These are phyloP conservation scores for Fusarium dlaminii DNA, from an alignment of 2,329 filamentous ascomycete genomes.

Conservation along the genomic window DNA sequence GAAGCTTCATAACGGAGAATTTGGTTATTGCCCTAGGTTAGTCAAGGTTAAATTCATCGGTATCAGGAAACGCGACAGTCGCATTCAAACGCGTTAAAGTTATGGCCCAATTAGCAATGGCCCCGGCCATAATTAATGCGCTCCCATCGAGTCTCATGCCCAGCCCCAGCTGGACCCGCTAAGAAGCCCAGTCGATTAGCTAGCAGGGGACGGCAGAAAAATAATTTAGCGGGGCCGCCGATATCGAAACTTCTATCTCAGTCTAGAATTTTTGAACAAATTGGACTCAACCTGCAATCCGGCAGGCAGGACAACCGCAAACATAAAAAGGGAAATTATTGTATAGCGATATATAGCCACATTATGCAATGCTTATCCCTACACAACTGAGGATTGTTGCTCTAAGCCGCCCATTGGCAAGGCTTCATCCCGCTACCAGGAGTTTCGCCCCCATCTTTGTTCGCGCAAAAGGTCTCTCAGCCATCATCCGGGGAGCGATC, in stretches of 20 bases:
- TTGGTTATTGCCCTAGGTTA: not conserved
- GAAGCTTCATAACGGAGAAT: not conserved
- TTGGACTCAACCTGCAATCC: not conserved
- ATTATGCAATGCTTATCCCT: constrained; percentile 44
- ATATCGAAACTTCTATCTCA: constrained; percentile 19
- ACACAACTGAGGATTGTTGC: constrained; percentile 34
- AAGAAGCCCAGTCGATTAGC: constrained; percentile 4
- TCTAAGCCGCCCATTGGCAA: constrained; percentile 30
- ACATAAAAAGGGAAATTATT: not conserved
- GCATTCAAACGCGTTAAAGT: constrained; percentile 32
- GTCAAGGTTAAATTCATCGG: constrained; percentile 13
- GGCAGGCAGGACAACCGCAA: not conserved
- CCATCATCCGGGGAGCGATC: constrained; percentile 74
- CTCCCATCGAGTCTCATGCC: constrained; percentile 33
- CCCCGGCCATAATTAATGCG: not conserved
- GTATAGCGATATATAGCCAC: not conserved
- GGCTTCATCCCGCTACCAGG: not conserved
- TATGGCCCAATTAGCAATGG: constrained; percentile 20
- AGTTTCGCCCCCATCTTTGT: constrained; percentile 28
- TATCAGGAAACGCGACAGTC: constrained; percentile 32
- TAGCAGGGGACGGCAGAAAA: constrained; percentile 43
- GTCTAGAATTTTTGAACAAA: not conserved
- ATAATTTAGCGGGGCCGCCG: constrained; percentile 31
- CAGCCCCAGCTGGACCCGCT: not conserved
- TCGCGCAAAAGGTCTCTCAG: constrained; percentile 62